Evolutionary conservation across 2,329 filamentous ascomycete species (phyloP), one percentile per base, ranked within the genome.

Genomic region (Aspergillus sp.): DNA sequence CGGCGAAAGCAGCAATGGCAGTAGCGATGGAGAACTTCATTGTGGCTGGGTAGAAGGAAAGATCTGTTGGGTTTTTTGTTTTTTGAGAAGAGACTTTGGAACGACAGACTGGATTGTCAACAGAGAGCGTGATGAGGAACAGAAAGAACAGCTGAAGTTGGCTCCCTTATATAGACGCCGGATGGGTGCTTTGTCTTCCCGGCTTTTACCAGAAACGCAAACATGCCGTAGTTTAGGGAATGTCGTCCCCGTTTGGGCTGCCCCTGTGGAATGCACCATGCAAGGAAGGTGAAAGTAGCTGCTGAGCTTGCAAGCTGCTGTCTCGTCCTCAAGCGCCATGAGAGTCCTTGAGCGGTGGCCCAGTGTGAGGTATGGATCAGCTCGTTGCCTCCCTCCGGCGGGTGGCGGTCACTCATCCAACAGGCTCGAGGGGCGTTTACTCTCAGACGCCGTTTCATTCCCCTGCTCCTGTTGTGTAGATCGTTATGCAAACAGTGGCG

Each of bases 1-100:
- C 67, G 59, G 72, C 71, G 60, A 74, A 65, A 60, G 68, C 70
- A 59, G 73, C 68, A 56, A 74, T 62, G 64, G 66, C 62, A 60
- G 71, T 60, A 62, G 68, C 62, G 56, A 73, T 55, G 60, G 70
- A 64, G 67, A 74, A 74, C 67, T 74, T 67, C 72, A 75, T 75
- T 74, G 63, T 73, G 70, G 66, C 57, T 57, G 69, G 70, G 64
- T 64, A 58, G 65, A 57, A 57, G 68, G 61, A 68, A 69, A 59
- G 68, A 67, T 65, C 65, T 66, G 61, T 56, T n/a, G 23, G 27
- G 55, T 56, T 58, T 57, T 52, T 51, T 31, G 8, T 31, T 60
- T 52, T 14, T 14, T 47, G 46, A 40, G 23, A 59, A 45, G 43
- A 35, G 45, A 40, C 27, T 46, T 53, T 27, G 39, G 50, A 55